A percentile compares a stretch with the other conserved stretches of the same genome.
Evolutionary conservation across 192 early-diverging fungal species (phyloP).

Genomic region (Umbelopsis isabellina): DNA sequence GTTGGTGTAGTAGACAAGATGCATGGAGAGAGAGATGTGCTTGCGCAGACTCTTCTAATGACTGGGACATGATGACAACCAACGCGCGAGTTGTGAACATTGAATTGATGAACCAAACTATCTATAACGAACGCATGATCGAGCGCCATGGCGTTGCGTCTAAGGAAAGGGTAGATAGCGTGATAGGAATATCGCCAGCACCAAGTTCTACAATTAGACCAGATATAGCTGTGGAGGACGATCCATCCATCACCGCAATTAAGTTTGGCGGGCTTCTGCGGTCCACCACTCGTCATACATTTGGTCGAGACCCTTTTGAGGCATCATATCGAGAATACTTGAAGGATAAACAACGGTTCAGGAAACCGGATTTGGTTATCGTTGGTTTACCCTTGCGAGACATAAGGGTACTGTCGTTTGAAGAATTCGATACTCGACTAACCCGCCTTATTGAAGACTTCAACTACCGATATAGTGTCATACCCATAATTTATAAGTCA

Average conservation of each 20-base stretch:
- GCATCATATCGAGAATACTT: conserved; percentile 1
- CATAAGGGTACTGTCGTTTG: not conserved
- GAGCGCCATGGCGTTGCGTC: not conserved
- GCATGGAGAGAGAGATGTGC: conserved; percentile 5
- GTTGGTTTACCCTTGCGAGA: not conserved
- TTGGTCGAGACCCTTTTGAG: not conserved
- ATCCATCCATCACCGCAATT: not conserved
- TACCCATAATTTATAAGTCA: not conserved
- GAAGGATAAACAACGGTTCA: not conserved
- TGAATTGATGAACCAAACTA: not conserved
- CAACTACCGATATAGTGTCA: not conserved
- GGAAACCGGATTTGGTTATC: not conserved
- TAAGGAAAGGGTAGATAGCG: conserved; percentile 1
- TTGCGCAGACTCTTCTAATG: not conserved
- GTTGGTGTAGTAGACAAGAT: conserved; percentile 14
- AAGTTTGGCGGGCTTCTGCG: conserved; percentile 1
- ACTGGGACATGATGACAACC: conserved; percentile 5
- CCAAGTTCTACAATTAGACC: not conserved
- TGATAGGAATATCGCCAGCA: not conserved
- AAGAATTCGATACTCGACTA: not conserved
- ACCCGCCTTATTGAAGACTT: conserved; percentile 3
- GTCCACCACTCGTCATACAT: not conserved
- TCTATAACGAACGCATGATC: not conserved
- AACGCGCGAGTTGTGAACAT: not conserved
- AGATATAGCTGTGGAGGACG: not conserved